phyloP scores from a whole-genome alignment of 352 stramenopile species.

The Blastocystis sp. region DNA sequence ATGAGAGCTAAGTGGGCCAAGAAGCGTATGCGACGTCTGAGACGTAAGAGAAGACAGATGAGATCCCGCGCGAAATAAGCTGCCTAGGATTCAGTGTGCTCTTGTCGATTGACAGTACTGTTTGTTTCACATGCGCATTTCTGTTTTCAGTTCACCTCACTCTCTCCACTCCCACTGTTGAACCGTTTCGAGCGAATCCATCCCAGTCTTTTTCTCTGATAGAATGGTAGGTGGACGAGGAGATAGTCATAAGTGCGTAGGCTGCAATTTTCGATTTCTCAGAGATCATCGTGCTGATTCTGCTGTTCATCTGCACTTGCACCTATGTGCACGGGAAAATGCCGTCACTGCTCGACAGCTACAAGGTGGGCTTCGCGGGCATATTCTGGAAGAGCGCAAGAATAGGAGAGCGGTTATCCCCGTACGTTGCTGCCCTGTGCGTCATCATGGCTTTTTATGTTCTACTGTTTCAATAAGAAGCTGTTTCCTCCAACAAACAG shows the following conservation, averaged over 20 bases:
- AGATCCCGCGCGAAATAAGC: conserved; percentile 70
- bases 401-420: conserved; percentile 62
- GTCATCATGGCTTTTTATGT: conserved; percentile 71
- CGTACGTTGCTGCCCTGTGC: conserved; percentile 52
- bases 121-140: conserved; percentile 44
- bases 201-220: neutral
- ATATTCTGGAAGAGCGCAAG: conserved; percentile 69
- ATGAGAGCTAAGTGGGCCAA: conserved; percentile 74
- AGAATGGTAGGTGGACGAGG: neutral
- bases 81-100: conserved; percentile 25
- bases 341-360: conserved; percentile 44
- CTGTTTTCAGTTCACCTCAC: conserved; percentile 7
- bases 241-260: conserved; percentile 7
- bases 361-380: conserved; percentile 63
- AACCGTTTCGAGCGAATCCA: neutral
- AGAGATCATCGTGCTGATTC: conserved; percentile 64
- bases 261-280: conserved; percentile 72
- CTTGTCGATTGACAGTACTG: conserved; percentile 30
- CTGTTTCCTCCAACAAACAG: conserved; percentile 31
- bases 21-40: conserved; percentile 73
- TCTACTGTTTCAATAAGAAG: conserved; percentile 51
- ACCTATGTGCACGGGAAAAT: conserved; percentile 51
- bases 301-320: conserved; percentile 58
- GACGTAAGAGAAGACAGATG: conserved; percentile 73
- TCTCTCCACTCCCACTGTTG: neutral